Conservation (phyloP, 2,329 filamentous ascomycete species). For the Claviceps quebecensis region DNA sequence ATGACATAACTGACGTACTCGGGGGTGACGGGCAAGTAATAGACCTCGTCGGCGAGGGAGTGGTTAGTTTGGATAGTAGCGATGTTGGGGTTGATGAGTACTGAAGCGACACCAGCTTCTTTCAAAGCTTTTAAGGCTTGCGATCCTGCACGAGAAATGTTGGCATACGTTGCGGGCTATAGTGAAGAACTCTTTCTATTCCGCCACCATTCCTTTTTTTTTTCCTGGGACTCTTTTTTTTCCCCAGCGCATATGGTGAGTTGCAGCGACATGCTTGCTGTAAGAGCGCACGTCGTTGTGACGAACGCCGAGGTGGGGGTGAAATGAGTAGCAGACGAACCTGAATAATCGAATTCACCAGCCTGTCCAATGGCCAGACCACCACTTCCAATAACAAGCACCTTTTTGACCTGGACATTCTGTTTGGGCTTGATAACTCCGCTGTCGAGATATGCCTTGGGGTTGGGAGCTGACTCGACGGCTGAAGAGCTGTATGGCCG, state of each 20-base stretch:
- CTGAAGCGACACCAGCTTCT: constrained; percentile 80
- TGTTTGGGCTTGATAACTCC: constrained; percentile 70
- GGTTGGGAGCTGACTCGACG: constrained; percentile 59
- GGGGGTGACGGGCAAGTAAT: constrained; percentile 93
- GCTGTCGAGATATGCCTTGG: constrained; percentile 79
- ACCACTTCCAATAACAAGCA: constrained; percentile 89
- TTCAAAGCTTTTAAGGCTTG: constrained; percentile 95
- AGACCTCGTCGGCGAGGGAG: constrained; percentile 89
- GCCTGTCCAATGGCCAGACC: constrained; percentile 94
- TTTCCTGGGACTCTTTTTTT: neutral
- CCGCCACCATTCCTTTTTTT: neutral
- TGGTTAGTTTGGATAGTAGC: constrained; percentile 97
- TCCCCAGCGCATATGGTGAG: neutral
- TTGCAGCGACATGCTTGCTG: neutral
- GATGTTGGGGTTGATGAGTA: constrained; percentile 96
- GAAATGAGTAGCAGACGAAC: constrained; percentile 33
- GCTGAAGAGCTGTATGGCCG: constrained; percentile 28
- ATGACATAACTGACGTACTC: constrained; percentile 98
- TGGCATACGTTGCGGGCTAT: constrained; percentile 4
- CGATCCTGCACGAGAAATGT: constrained; percentile 45
- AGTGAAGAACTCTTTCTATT: neutral
- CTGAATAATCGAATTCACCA: constrained; percentile 97
- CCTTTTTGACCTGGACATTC: constrained; percentile 86
- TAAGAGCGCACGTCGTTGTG: neutral
- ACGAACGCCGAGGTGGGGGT: neutral